These are phyloP conservation scores for Mortierella antarctica DNA, from an alignment of 192 early-diverging fungal species.

Conservation along the genomic window DNA sequence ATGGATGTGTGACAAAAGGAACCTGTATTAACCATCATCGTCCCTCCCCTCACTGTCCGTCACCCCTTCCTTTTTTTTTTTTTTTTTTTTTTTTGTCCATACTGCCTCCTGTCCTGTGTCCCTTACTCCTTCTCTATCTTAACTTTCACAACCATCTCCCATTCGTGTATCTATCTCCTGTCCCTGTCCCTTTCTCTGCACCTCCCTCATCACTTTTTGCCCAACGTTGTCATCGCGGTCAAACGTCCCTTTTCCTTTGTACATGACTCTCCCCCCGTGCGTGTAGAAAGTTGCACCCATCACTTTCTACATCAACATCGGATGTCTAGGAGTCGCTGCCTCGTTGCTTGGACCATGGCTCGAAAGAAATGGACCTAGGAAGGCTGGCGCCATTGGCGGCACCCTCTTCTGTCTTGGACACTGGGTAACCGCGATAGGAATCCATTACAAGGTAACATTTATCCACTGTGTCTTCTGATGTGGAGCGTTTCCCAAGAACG, in stretches of 20 bases:
- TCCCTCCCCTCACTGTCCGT: not conserved
- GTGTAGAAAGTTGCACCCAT: slow-evolving; percentile 59
- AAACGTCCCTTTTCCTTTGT: not conserved
- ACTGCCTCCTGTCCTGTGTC: not conserved
- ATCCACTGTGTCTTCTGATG: not conserved
- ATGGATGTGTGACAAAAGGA: not conserved
- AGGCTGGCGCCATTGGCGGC: slow-evolving; percentile 61
- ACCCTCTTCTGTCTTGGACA: slow-evolving; percentile 66
- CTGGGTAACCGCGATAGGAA: slow-evolving; percentile 67
- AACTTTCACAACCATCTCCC: not conserved
- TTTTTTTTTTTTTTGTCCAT: not conserved
- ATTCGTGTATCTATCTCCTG: not conserved
- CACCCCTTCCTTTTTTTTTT: not conserved
- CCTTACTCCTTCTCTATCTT: not conserved
- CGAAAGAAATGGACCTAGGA: slow-evolving; percentile 67
- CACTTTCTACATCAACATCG: slow-evolving; percentile 74
- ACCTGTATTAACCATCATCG: slow-evolving; percentile 13
- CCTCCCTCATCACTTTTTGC: not conserved
- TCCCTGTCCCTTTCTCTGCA: not conserved
- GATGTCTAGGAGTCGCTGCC: slow-evolving; percentile 67
- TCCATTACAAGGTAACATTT: slow-evolving; percentile 56
- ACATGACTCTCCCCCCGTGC: not conserved
- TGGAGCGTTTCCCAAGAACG: no score
- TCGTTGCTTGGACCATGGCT: slow-evolving; percentile 71
- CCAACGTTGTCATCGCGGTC: not conserved